Percentiles rank a stretch among this genome's conserved stretches.
Evolutionary conservation across 2,329 filamentous ascomycete genomes (phyloP).

Genomic region (Fusarium beomiforme): DNA sequence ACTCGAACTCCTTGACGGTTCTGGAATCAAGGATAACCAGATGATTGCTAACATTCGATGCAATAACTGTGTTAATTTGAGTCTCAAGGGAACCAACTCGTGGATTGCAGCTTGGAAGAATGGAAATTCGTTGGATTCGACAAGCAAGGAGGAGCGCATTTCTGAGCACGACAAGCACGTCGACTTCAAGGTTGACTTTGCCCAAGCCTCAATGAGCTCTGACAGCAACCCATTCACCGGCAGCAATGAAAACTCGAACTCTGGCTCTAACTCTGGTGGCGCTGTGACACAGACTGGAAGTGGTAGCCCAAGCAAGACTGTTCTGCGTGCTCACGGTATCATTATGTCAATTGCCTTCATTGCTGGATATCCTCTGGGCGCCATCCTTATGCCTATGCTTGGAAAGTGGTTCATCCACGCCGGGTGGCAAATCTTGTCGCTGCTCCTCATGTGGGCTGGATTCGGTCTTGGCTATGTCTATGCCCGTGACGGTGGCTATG

Average conservation of each 20-base stretch:
- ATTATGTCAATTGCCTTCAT: slow-evolving; percentile 70
- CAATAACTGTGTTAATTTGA: slow-evolving; percentile 60
- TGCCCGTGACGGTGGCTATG: slow-evolving; percentile 53
- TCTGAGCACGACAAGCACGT: slow-evolving; percentile 57
- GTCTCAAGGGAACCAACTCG: slow-evolving; percentile 51
- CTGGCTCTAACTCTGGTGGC: slow-evolving; percentile 19
- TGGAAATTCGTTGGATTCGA: slow-evolving; percentile 57
- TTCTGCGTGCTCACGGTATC: slow-evolving; percentile 62
- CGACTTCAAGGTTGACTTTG: slow-evolving; percentile 60
- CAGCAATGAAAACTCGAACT: slow-evolving; percentile 16
- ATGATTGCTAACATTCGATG: slow-evolving; percentile 71
- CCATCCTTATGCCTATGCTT: slow-evolving; percentile 68
- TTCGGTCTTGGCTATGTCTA: slow-evolving; percentile 66
- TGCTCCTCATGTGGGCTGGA: slow-evolving; percentile 67
- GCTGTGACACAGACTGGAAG: slow-evolving; percentile 18
- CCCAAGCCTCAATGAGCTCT: slow-evolving; percentile 55
- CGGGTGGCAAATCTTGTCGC: slow-evolving; percentile 63
- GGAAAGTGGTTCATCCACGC: slow-evolving; percentile 68
- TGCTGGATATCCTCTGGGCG: slow-evolving; percentile 67
- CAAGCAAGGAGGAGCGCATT: slow-evolving; percentile 52
- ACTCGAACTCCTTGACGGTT: slow-evolving; percentile 66
- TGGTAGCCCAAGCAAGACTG: slow-evolving; percentile 35
- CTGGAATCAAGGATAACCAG: slow-evolving; percentile 60
- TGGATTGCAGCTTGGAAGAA: slow-evolving; percentile 68
- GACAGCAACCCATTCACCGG: slow-evolving; percentile 64